Conservation (phyloP, 2,329 filamentous ascomycete species). For the Phoma sp. region DNA sequence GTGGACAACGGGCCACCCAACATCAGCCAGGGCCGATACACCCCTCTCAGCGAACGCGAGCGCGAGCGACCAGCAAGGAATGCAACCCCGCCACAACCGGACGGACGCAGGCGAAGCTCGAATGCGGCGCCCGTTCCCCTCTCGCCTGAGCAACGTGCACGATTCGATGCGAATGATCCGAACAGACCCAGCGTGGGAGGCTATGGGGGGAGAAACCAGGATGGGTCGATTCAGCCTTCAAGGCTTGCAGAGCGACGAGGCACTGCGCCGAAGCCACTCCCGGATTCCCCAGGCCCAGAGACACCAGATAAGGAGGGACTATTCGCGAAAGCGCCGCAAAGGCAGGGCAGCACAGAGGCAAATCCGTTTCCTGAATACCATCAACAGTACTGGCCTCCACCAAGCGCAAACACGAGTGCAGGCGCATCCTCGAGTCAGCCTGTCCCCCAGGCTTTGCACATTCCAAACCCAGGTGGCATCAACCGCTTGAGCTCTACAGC, state of each 20-base stretch:
- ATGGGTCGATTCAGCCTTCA: slow-evolving; percentile 55
- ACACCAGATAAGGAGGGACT: slow-evolving; percentile 78
- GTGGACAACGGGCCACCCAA: slow-evolving; percentile 50
- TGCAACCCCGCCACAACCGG: slow-evolving; percentile 40
- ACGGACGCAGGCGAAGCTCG: slow-evolving; percentile 39
- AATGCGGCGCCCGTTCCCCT: slow-evolving; percentile 37
- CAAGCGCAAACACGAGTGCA: slow-evolving; percentile 16
- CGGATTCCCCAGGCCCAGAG: slow-evolving; percentile 80
- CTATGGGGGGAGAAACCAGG: slow-evolving; percentile 47
- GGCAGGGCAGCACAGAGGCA: slow-evolving; percentile 33
- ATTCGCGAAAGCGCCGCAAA: slow-evolving; percentile 69
- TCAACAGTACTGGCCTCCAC: slow-evolving; percentile 67
- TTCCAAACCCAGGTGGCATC: slow-evolving; percentile 60
- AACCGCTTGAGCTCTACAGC: slow-evolving; percentile 78
- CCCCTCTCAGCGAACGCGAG: slow-evolving; percentile 46
- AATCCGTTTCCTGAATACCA: slow-evolving; percentile 60
- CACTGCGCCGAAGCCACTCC: slow-evolving; percentile 79
- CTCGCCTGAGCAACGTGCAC: slow-evolving; percentile 45
- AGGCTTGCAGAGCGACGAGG: slow-evolving; percentile 81
- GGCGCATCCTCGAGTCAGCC: slow-evolving; percentile 29
- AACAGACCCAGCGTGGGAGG: slow-evolving; percentile 55
- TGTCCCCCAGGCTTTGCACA: slow-evolving; percentile 51
- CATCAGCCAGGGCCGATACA: slow-evolving; percentile 39
- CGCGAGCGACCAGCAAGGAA: slow-evolving; percentile 43
- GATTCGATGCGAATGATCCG: slow-evolving; percentile 56